Evolutionary conservation across 1,139 yeast genomes (phyloP), one percentile per base, ranked within the genome.

Genomic region (Pichia terricola): DNA sequence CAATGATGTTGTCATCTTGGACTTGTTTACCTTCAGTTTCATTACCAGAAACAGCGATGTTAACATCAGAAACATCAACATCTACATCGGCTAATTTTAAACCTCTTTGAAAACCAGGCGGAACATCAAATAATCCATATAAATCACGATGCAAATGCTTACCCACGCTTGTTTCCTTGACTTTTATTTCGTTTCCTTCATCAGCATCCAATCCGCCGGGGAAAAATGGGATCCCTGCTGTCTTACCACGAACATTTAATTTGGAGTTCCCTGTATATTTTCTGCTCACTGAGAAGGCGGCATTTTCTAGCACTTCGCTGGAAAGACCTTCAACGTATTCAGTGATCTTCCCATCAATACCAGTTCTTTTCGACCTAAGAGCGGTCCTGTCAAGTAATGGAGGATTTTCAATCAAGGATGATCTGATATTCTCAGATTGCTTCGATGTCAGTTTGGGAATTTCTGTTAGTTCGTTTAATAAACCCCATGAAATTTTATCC

Each of bases 41-140:
- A 34, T 34, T 34, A 6, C 6, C 25, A 9, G 25, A 10, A 34
- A 9, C 35, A 16, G 6, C 35, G 11, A 34, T 34, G 11, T 26
- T 35, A 26, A 3, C 30, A 27, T 26, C 31, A 10, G 26, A 9
- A 37, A 10, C 45, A 26, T 43, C 47, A 7, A 27, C 39, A 26
- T 35, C 32, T 3, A 5, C 40, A 7, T 3, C n/a, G 6, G 7
- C 10, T 9, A 28, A 5, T 27, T 40, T 43, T 26, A 89, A 67
- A 0, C 96, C 96, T 49, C 97, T 69, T 4, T 75, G 59, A 46
- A 91, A 70, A 0, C 96, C 96, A 28, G 83, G 94, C 0, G 97
- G 94, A 1, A 77, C 64, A 59, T 86, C 94, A 57, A 81, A 85
- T 38, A 91, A 62, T 0, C 97, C 97, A 43, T 75, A 67, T 1